These are phyloP conservation scores for Juncus inflexus DNA, from an alignment of 176 grass and related monocot genomes.

Conservation along the genomic window DNA sequence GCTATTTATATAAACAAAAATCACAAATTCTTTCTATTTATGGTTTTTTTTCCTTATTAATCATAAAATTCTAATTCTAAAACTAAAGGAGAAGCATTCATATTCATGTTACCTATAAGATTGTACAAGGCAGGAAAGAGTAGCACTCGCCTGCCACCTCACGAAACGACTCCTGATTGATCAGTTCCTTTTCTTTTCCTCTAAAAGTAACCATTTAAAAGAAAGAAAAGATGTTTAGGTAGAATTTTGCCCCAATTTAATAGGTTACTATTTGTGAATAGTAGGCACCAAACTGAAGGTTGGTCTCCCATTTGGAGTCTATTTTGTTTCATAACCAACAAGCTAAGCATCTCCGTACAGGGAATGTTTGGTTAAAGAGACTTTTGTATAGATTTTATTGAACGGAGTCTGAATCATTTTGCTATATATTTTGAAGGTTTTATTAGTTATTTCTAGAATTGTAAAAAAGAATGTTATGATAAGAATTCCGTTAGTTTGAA, in stretches of 20 bases:
- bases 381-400: too few species aligned
- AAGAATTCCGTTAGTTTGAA: too few species aligned
- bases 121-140: slow-evolving; percentile 18
- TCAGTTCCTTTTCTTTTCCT: not conserved
- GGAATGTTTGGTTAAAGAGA: not conserved
- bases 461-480: too few species aligned
- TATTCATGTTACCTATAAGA: slow-evolving; percentile 6
- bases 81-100: too few species aligned
- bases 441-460: not conserved
- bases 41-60: too few species aligned
- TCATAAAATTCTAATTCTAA: too few species aligned
- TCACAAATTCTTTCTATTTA: too few species aligned
- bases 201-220: slow-evolving; percentile 4
- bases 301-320: slow-evolving; percentile 4
- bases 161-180: not conserved
- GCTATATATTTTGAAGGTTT: not conserved
- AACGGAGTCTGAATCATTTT: not conserved
- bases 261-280: slow-evolving; percentile 3
- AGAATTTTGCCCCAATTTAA: not conserved
- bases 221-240: slow-evolving; percentile 16
- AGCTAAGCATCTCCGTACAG: not conserved
- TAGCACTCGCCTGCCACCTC: slow-evolving; percentile 25
- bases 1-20: too few species aligned
- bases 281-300: slow-evolving; percentile 2
- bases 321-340: not conserved